These are phyloP conservation scores for Neurospora sp. DNA, from an alignment of 495 filamentous ascomycete species.

Conservation along the genomic window DNA sequence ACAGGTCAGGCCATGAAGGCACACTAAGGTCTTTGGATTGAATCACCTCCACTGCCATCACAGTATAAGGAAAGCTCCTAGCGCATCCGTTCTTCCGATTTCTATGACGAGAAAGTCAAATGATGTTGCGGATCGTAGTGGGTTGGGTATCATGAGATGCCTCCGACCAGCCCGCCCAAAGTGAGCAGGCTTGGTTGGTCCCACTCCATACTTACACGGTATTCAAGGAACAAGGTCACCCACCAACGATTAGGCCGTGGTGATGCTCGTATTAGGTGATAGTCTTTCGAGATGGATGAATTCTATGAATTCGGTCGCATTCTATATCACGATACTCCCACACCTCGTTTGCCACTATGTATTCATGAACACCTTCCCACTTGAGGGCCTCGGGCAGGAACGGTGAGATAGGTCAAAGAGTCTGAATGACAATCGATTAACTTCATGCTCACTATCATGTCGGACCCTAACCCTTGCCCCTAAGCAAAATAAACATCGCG, in stretches of 20 bases:
- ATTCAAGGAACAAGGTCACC: not conserved
- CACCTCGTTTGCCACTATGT: not conserved
- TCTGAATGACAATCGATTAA: not conserved
- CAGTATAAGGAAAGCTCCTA: not conserved
- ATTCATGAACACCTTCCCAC: not conserved
- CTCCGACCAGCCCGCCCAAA: not conserved
- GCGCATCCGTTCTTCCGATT: not conserved
- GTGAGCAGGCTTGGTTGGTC: not conserved
- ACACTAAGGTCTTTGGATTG: not conserved
- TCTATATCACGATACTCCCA: not conserved
- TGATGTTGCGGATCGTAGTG: not conserved
- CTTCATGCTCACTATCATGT: not conserved
- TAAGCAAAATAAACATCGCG: too few relatives aligned
- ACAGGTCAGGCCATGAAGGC: not conserved
- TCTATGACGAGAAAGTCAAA: not conserved
- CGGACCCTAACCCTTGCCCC: too few relatives aligned
- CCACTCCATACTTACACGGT: not conserved
- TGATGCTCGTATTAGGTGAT: not conserved
- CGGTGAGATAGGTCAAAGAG: not conserved
- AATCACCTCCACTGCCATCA: not conserved
- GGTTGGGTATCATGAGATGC: not conserved
- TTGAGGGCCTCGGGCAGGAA: not conserved
- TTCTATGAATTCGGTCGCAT: not conserved
- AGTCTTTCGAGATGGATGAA: not conserved
- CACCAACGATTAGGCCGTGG: not conserved